Conservation (phyloP, 345 rosid genomes). For the Euclidium syriacum region DNA sequence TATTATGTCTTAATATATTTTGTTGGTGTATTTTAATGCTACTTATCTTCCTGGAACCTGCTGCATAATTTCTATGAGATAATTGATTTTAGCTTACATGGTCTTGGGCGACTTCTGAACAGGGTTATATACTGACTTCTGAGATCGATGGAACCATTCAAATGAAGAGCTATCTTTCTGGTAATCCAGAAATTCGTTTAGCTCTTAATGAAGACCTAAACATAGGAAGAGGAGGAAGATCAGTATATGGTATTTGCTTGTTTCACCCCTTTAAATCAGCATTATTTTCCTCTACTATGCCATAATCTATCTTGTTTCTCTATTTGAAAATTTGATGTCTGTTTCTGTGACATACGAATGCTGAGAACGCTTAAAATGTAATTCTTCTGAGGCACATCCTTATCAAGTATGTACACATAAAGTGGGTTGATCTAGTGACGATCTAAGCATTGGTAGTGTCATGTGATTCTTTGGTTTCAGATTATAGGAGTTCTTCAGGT, state of each 20-base stretch:
- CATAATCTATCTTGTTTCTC: neutral
- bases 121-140: slow-evolving; percentile 97
- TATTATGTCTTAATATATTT: neutral
- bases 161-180: slow-evolving; percentile 98
- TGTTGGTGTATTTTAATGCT: neutral
- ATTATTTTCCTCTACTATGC: neutral
- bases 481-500: slow-evolving; percentile 77
- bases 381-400: slow-evolving; percentile 4
- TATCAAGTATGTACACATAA: neutral
- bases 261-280: slow-evolving; percentile 2
- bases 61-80: neutral
- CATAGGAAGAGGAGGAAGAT: slow-evolving; percentile 81
- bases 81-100: neutral
- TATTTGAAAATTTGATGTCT: neutral
- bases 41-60: neutral
- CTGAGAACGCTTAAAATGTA: neutral
- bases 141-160: slow-evolving; percentile 99
- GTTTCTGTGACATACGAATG: neutral
- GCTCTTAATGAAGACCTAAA: slow-evolving; percentile 93
- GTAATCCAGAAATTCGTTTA: slow-evolving; percentile 93
- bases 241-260: slow-evolving; percentile 57
- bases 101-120: slow-evolving; percentile 7
- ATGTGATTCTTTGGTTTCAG: slow-evolving; percentile 39
- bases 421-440: neutral
- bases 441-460: neutral